phyloP scores from a whole-genome alignment of 768 basidiomycete genomes.

The Antrodiella citrinella region DNA sequence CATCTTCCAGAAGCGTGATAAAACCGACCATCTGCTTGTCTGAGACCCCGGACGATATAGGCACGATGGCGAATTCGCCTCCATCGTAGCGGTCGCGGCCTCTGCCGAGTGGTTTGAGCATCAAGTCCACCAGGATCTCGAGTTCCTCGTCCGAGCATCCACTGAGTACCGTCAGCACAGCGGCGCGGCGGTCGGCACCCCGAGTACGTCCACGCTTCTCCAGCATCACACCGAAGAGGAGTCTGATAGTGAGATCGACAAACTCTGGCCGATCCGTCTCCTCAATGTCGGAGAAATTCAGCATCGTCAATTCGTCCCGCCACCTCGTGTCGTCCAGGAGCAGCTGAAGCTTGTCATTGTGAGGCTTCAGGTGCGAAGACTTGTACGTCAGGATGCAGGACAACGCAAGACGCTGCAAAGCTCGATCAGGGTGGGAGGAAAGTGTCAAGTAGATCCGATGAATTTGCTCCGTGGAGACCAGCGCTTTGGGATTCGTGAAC shows the following conservation, averaged over 20 bases:
- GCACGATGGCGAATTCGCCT: constrained; percentile 21
- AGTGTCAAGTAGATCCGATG: constrained; percentile 60
- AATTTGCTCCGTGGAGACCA: constrained; percentile 60
- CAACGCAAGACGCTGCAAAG: constrained; percentile 68
- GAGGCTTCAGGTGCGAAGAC: constrained; percentile 39
- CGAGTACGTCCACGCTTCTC: constrained; percentile 64
- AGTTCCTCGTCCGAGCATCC: constrained; percentile 72
- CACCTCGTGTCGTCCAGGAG: constrained; percentile 83
- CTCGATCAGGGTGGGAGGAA: constrained; percentile 77
- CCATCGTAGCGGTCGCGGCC: constrained; percentile 22
- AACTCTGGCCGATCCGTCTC: constrained; percentile 52
- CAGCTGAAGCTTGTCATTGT: constrained; percentile 57
- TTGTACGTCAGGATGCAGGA: constrained; percentile 82
- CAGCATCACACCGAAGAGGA: constrained; percentile 85
- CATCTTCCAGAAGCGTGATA: constrained; percentile 76
- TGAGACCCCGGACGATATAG: constrained; percentile 27
- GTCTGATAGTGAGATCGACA: constrained; percentile 60
- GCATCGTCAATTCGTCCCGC: constrained; percentile 76
- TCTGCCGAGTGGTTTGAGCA: constrained; percentile 61
- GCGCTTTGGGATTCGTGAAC: constrained; percentile 88
- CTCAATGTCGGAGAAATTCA: constrained; percentile 55
- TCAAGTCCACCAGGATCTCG: constrained; percentile 71
- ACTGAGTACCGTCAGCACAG: constrained; percentile 64
- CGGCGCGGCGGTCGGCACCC: constrained; percentile 61
- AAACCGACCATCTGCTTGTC: constrained; percentile 78